Evolutionary conservation across 2,329 filamentous ascomycete species (phyloP).

Genomic region (Chrysoporthe puriensis): DNA sequence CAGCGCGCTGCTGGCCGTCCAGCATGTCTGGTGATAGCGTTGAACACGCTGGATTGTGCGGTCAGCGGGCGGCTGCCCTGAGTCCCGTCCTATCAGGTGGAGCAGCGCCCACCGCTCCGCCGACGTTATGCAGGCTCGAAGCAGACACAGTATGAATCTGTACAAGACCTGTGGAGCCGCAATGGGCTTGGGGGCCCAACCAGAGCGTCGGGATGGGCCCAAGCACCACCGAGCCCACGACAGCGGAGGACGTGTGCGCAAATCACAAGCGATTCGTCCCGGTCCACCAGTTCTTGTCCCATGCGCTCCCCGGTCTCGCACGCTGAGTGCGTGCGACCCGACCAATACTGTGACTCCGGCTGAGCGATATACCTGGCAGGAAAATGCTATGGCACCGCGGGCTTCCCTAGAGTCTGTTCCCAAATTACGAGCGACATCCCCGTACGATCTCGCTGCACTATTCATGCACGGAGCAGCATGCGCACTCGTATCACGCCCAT

Average conservation of each 20-base stretch:
- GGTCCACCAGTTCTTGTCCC: conserved; percentile 18
- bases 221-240: conserved; percentile 11
- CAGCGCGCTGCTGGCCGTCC: conserved; percentile 6
- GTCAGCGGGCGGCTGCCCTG: conserved; percentile 29
- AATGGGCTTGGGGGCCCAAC: conserved; percentile 22
- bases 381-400: conserved; percentile 16
- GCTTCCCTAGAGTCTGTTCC: conserved; percentile 19
- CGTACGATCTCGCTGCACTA: conserved; percentile 28
- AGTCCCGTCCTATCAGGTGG: conserved; percentile 31
- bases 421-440: conserved; percentile 31
- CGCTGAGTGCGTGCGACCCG: conserved; percentile 23
- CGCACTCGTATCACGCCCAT: conserved; percentile 23
- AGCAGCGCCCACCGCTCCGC: conserved; percentile 22
- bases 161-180: conserved; percentile 19
- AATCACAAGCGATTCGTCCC: conserved; percentile 24
- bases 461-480: conserved; percentile 28
- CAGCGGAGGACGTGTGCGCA: conserved; percentile 13
- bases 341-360: conserved; percentile 1
- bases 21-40: conserved; percentile 18
- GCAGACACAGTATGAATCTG: conserved; percentile 21
- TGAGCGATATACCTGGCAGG: conserved; percentile 5
- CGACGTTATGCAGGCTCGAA: conserved; percentile 30
- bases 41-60: conserved; percentile 29
- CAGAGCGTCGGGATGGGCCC: conserved; percentile 19
- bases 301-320: conserved; percentile 20